Evolutionary conservation across 1,284 basidiomycete species (phyloP), one percentile per base, ranked within the genome.

Genomic region (Tilletiopsis washingtonensis): DNA sequence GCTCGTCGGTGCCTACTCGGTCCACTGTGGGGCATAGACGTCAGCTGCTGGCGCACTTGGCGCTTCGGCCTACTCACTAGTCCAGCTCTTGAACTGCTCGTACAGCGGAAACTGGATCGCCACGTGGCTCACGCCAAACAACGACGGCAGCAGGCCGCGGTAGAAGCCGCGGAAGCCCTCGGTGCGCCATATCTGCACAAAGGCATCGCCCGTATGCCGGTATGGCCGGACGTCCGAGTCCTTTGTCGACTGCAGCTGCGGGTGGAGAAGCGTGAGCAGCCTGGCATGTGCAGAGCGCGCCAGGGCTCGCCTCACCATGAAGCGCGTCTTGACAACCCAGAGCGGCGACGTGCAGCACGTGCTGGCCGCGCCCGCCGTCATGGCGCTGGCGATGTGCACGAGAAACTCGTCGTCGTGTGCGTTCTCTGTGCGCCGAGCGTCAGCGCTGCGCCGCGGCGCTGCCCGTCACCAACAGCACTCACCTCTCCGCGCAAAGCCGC

Each of bases 101-200:
- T 73, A 73, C 20, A 73, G 53, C 24, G 70, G 70, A 38, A 73
- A 73, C 37, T 73, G 70, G 12, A 73, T 66, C 26, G 67, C 66
- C 0, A 73, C 70, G 27, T 73, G 70, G 15, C 53, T 58, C 0
- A 73, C 69, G 5, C 70, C 70, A 14, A 73, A 58, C 29, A 73
- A 39, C 23, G 53, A 57, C 1, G 70, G 69, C 4, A 73, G 27
- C 3, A 73, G 45, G 0, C 70, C 70, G 17, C 63, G 62, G 56
- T 73, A 73, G 43, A 73, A 73, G 2, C 64, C 70, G 4, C 56
- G 21, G 11, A 66, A 4, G 3, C 70, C 70, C 51, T 73, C 70
- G 6, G 42, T 40, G 1, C 41, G 38, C 29, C 56, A 71, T 21
- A 73, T 73, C 29, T 66, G 64, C 1, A 59, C 44, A 32, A 71